Conservation (phyloP, 225 moss, liverwort and hornwort genomes). For the Bryum argenteum region DNA sequence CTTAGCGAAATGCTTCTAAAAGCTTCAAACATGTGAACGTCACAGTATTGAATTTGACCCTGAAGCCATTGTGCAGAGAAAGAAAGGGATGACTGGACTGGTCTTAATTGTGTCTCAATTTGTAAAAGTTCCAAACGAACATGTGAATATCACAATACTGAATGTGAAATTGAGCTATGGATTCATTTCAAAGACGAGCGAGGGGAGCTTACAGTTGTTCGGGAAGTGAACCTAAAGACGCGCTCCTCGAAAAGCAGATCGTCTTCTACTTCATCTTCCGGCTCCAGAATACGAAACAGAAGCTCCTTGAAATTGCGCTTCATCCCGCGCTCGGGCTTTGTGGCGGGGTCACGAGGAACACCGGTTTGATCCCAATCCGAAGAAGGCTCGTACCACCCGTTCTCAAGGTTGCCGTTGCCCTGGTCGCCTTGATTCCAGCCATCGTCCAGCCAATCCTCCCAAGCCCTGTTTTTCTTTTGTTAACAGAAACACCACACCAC, state of each 20-base stretch:
- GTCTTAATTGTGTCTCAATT: no score
- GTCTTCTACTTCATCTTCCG: slow-evolving; percentile 78
- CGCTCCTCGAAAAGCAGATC: slow-evolving; percentile 84
- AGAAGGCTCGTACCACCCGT: slow-evolving; percentile 69
- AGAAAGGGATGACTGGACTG: not conserved
- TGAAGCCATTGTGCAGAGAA: slow-evolving; percentile 16
- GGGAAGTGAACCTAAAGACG: slow-evolving; percentile 87
- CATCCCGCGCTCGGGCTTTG: slow-evolving; percentile 90
- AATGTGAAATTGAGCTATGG: not conserved
- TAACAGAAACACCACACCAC: not conserved
- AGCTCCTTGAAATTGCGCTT: slow-evolving; percentile 80
- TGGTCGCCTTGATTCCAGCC: no score
- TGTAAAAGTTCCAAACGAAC: not conserved
- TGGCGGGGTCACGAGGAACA: slow-evolving; percentile 70
- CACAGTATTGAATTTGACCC: not conserved
- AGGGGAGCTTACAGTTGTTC: slow-evolving; percentile 62
- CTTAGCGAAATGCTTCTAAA: no score
- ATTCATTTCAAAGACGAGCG: no score
- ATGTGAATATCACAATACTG: not conserved
- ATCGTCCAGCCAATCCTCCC: slow-evolving; percentile 97
- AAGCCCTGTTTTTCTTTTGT: slow-evolving; percentile 59
- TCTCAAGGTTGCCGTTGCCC: slow-evolving; percentile 48
- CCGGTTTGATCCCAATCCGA: slow-evolving; percentile 84
- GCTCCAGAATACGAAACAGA: slow-evolving; percentile 69
- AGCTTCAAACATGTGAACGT: no score